These are phyloP conservation scores for Vicia sativa DNA, from an alignment of 306 rosid genomes.

Conservation along the genomic window DNA sequence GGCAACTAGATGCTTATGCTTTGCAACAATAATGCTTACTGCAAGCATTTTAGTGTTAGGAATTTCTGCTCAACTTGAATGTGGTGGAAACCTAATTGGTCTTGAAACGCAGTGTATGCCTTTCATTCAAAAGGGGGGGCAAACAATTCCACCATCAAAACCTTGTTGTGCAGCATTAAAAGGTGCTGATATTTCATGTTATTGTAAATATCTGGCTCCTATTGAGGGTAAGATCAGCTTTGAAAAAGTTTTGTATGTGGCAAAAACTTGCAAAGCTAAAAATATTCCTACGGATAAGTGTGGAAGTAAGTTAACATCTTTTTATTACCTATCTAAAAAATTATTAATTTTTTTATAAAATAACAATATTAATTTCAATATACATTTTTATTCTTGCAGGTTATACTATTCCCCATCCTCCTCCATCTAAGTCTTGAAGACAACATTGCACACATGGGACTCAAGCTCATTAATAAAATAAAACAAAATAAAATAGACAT, in stretches of 20 bases:
- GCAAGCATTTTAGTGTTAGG: neutral
- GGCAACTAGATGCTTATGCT: neutral
- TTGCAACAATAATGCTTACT: constrained; percentile 1
- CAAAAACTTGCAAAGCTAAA: neutral
- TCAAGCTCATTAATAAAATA: neutral
- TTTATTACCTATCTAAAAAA: neutral
- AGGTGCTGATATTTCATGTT: neutral
- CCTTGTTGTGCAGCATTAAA: neutral
- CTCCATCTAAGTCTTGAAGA: neutral
- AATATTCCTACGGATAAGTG: constrained; percentile 17
- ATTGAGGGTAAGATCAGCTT: neutral
- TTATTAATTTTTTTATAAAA: neutral
- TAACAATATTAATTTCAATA: neutral
- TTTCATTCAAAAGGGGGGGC: neutral
- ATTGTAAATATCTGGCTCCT: neutral
- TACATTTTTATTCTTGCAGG: constrained; percentile 1
- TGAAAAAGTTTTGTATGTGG: constrained; percentile 2
- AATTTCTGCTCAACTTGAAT: neutral
- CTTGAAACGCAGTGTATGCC: neutral
- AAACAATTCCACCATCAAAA: neutral
- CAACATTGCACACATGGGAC: neutral
- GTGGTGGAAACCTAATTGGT: neutral
- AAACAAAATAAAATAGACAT: neutral
- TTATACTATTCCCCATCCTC: neutral
- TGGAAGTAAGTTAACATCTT: constrained; percentile 10